Conservation (phyloP, 129 eudicot genomes). For the Arctium lappa region DNA sequence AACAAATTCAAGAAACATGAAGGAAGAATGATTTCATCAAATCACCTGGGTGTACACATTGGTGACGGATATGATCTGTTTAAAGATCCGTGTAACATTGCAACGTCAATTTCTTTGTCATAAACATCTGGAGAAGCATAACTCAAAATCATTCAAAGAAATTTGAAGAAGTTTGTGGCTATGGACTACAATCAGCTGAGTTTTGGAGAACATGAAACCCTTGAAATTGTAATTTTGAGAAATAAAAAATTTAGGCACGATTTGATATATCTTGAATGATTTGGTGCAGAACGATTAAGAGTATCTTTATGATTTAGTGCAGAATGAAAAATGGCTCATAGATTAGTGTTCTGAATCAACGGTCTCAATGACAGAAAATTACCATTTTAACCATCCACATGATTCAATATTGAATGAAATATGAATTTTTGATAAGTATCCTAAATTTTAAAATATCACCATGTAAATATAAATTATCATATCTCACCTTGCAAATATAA, state of each 20-base stretch:
- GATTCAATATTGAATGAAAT: not conserved
- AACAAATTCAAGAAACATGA: not conserved
- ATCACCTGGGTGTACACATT: conserved; percentile 11
- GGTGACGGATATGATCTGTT: conserved; percentile 1
- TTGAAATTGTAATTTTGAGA: too few relatives aligned
- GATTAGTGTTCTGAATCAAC: not conserved
- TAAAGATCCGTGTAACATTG: not conserved
- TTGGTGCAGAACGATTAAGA: not conserved
- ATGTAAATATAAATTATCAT: not conserved
- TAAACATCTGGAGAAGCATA: not conserved
- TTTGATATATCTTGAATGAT: not conserved
- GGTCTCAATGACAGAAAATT: not conserved
- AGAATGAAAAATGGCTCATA: too few relatives aligned
- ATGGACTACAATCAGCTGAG: conserved; percentile 4
- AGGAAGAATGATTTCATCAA: conserved; percentile 1
- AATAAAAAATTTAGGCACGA: too few relatives aligned
- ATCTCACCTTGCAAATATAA: not conserved
- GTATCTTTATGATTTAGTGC: not conserved
- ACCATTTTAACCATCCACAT: not conserved
- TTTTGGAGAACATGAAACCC: not conserved
- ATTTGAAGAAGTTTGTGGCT: not conserved
- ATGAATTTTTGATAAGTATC: not conserved
- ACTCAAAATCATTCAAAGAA: not conserved
- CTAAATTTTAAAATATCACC: too few relatives aligned
- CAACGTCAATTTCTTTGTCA: conserved; percentile 1